A percentile compares a stretch with the other conserved stretches of the same genome.
Evolutionary conservation across 2,329 filamentous ascomycete genomes (phyloP).

Genomic region (Fusarium newnesense): DNA sequence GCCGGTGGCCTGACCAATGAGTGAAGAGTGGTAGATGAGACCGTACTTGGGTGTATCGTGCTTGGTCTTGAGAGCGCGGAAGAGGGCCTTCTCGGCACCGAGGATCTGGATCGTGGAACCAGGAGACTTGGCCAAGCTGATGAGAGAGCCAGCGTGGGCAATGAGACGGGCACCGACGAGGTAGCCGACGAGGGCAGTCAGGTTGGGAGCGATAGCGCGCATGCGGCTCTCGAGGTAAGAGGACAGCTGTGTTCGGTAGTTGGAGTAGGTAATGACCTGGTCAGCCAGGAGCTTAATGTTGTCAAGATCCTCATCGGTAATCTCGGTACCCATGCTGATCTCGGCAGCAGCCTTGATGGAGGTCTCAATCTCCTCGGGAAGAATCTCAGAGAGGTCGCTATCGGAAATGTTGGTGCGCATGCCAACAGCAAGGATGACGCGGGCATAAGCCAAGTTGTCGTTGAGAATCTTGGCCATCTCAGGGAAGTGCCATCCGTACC

Average conservation of each 20-base stretch:
- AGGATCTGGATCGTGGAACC: conserved; percentile 98
- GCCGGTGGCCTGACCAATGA: conserved; percentile 96
- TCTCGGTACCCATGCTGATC: conserved; percentile 98
- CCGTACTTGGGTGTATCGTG: conserved; percentile 99
- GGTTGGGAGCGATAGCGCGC: conserved; percentile 95
- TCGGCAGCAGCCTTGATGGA: conserved; percentile 95
- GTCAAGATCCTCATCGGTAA: conserved; percentile 89
- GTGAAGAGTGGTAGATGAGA: conserved; percentile 89
- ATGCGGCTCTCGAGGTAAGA: conserved; percentile 92
- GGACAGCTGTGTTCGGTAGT: conserved; percentile 88
- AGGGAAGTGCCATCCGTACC: conserved; percentile 99
- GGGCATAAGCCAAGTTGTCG: conserved; percentile 94
- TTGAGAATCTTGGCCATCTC: conserved; percentile 97
- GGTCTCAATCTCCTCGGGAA: conserved; percentile 93
- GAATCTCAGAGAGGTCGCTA: conserved; percentile 85
- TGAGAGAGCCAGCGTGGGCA: conserved; percentile 91
- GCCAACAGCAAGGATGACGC: conserved; percentile 87
- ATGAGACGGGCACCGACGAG: conserved; percentile 95
- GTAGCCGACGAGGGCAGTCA: conserved; percentile 92
- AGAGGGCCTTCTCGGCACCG: conserved; percentile 97
- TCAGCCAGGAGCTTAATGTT: conserved; percentile 93
- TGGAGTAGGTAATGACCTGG: conserved; percentile 90
- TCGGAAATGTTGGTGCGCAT: conserved; percentile 83
- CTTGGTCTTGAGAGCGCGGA: conserved; percentile 98
- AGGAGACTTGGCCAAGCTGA: conserved; percentile 94